Conservation (phyloP, 352 stramenopile species). For the Elongisporangium senticosum region DNA sequence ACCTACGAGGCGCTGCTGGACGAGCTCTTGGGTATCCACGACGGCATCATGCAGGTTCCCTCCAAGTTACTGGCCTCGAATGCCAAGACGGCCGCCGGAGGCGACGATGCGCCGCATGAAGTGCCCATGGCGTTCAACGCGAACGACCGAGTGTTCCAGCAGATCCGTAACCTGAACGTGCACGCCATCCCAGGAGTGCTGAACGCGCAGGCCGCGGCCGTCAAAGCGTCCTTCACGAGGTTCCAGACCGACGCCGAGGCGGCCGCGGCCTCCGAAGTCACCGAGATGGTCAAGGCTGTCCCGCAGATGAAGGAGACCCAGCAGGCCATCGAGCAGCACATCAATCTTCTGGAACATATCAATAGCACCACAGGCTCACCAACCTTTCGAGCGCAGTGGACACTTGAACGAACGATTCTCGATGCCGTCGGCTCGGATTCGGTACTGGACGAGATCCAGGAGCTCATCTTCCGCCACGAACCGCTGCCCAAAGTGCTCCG, state of each 20-base stretch:
- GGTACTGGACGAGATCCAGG: conserved; percentile 36
- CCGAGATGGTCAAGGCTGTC: conserved; percentile 65
- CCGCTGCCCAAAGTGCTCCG: conserved; percentile 46
- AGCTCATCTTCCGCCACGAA: conserved; percentile 55
- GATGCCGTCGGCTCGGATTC: conserved; percentile 24
- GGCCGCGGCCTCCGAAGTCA: conserved; percentile 51
- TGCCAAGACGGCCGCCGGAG: conserved; percentile 10
- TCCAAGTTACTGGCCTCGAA: conserved; percentile 35
- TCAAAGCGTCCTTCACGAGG: conserved; percentile 49
- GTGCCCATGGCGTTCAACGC: conserved; percentile 52
- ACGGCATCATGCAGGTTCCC: conserved; percentile 44
- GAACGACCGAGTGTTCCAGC: conserved; percentile 40
- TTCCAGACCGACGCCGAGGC: conserved; percentile 42
- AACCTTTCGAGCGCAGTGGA: conserved; percentile 59
- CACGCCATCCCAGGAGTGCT: conserved; percentile 41
- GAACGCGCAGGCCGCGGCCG: conserved; percentile 37
- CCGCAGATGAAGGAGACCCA: conserved; percentile 56
- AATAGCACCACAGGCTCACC: conserved; percentile 35
- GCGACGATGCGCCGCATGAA: conserved; percentile 1
- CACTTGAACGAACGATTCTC: conserved; percentile 63
- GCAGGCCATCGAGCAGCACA: conserved; percentile 49
- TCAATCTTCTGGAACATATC: conserved; percentile 51
- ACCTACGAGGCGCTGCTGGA: conserved; percentile 70
- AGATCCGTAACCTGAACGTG: conserved; percentile 64
- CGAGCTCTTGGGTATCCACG: conserved; percentile 53